Conservation (phyloP, 2,329 filamentous ascomycete species). For the Sporothrix mexicana region DNA sequence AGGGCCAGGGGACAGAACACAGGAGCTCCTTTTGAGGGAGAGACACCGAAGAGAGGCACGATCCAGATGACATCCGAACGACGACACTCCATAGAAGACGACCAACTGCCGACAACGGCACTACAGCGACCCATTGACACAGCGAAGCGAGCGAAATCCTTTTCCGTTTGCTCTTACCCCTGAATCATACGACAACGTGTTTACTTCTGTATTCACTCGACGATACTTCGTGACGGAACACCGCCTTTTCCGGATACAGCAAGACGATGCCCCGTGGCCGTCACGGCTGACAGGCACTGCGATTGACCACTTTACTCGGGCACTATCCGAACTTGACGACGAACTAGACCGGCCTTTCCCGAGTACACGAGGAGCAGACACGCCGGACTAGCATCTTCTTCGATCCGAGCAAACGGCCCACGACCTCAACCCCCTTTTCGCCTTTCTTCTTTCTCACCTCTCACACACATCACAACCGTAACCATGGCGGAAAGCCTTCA, state of each 20-base stretch:
- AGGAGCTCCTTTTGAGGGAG: slow-evolving; percentile 27
- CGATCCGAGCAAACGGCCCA: background rate
- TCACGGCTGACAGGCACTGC: slow-evolving; percentile 32
- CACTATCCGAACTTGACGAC: background rate
- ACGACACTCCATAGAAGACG: background rate
- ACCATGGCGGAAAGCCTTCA: slow-evolving; percentile 72
- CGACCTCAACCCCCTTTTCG: background rate
- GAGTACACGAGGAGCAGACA: slow-evolving; percentile 2
- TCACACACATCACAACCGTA: slow-evolving; percentile 19
- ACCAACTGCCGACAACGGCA: slow-evolving; percentile 4
- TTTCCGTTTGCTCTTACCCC: background rate
- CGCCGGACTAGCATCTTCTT: background rate
- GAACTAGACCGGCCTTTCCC: background rate
- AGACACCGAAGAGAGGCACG: slow-evolving; percentile 7
- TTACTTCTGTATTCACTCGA: background rate
- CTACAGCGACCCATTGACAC: background rate
- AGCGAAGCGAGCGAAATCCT: slow-evolving; percentile 1
- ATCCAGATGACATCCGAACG: slow-evolving; percentile 16
- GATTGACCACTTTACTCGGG: background rate
- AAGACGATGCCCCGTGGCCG: slow-evolving; percentile 35
- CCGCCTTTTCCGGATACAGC: background rate
- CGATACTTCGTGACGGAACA: background rate
- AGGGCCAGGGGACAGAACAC: background rate
- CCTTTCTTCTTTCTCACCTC: background rate
- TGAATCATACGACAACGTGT: background rate